Evolutionary conservation across 495 filamentous ascomycete genomes (phyloP).

Genomic region (Hypoxylon crocopeplum): DNA sequence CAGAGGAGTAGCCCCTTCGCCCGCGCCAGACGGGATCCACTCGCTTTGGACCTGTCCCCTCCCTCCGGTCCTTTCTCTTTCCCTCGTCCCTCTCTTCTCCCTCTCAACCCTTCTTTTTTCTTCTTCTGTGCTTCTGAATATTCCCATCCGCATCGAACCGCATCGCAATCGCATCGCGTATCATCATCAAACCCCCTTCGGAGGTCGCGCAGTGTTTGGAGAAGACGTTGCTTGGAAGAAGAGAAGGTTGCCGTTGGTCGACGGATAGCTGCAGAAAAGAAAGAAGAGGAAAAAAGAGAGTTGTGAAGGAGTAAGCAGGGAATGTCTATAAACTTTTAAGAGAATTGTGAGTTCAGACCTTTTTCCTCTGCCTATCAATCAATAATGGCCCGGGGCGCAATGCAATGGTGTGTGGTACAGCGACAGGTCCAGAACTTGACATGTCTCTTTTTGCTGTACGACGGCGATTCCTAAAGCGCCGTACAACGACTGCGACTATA

Average conservation of each 20-base stretch:
- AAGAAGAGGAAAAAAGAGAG: conserved; percentile 6
- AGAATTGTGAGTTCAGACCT: conserved; percentile 18
- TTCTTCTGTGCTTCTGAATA: conserved; percentile 25
- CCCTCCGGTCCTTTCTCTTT: conserved; percentile 39
- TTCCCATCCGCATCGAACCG: conserved; percentile 20
- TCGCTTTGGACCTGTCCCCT: conserved; percentile 30
- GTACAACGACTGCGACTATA: conserved; percentile 1
- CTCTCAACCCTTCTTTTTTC: conserved; percentile 22
- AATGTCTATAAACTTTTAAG: conserved; percentile 14
- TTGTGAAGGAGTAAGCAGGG: conserved; percentile 22
- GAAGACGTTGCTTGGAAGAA: conserved; percentile 32
- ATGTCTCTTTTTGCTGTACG: conserved; percentile 15
- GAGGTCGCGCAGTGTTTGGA: conserved; percentile 38
- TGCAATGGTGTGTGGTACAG: conserved; percentile 40
- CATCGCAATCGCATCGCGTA: conserved; percentile 31
- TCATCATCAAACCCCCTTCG: conserved; percentile 11
- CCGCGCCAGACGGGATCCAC: conserved; percentile 33
- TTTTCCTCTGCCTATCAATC: conserved; percentile 5
- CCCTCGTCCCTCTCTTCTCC: conserved; percentile 29
- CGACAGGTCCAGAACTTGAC: conserved; percentile 16
- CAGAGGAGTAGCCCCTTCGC: conserved; percentile 31
- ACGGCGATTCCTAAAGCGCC: conserved; percentile 14
- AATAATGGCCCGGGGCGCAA: conserved; percentile 21
- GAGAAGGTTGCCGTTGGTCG: conserved; percentile 34
- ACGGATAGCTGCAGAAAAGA: conserved; percentile 23